A percentile compares a stretch with the other conserved stretches of the same genome.
These are phyloP conservation scores for Boletus huronensis DNA, from an alignment of 768 basidiomycete species.

Conservation along the genomic window DNA sequence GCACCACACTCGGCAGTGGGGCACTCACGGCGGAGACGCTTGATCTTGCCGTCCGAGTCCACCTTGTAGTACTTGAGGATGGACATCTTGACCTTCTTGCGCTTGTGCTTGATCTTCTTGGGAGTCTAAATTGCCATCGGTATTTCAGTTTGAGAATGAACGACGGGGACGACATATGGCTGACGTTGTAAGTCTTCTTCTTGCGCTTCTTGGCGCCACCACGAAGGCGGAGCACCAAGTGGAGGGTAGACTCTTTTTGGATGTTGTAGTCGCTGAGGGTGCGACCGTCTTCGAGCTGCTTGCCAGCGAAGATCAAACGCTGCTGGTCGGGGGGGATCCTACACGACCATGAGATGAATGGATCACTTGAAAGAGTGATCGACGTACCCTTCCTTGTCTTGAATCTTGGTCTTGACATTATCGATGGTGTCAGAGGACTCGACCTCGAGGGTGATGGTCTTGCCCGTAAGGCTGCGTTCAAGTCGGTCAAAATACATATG, in stretches of 20 bases:
- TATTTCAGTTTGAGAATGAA: constrained; percentile 3
- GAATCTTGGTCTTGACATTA: constrained; percentile 97
- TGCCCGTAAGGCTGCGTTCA: constrained; percentile 85
- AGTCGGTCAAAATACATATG: constrained; percentile 3
- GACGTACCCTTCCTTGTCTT: constrained; percentile 91
- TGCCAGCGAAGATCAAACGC: constrained; percentile 97
- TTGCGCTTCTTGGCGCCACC: constrained; percentile 99
- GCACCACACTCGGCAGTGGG: constrained; percentile 80
- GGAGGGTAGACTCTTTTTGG: constrained; percentile 99
- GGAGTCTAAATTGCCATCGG: constrained; percentile 58
- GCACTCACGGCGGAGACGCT: constrained; percentile 97
- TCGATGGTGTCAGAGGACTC: constrained; percentile 97
- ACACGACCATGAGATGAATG: constrained; percentile 4
- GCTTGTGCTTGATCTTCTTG: constrained; percentile 99
- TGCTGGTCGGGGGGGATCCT: constrained; percentile 94
- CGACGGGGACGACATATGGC: constrained; percentile 25
- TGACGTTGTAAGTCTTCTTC: constrained; percentile 98
- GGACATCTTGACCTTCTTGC: constrained; percentile 99
- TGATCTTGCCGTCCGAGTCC: constrained; percentile 99
- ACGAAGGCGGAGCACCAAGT: constrained; percentile 94
- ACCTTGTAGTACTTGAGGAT: constrained; percentile 99
- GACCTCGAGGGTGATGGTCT: constrained; percentile 98
- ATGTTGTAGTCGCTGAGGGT: constrained; percentile 96
- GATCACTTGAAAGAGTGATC: neutral
- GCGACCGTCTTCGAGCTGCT: constrained; percentile 98